phyloP scores from a whole-genome alignment of 2,329 filamentous ascomycete species.

The Xylogone sp. region DNA sequence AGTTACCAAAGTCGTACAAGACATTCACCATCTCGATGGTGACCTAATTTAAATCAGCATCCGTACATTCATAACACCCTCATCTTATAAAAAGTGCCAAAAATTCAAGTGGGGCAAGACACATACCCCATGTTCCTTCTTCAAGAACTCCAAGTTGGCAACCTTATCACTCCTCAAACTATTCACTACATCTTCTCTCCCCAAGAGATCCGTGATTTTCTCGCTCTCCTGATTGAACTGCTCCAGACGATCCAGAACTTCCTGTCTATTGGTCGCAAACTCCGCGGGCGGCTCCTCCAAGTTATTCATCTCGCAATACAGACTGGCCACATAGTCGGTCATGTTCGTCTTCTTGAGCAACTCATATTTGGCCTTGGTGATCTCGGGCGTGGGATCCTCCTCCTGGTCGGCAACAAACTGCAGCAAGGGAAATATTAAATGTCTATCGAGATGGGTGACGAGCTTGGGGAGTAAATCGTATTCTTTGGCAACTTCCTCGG shows the following conservation, averaged over 20 bases:
- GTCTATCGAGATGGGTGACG: conserved; percentile 88
- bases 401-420: conserved; percentile 85
- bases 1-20: conserved; percentile 92
- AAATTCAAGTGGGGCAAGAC: conserved; percentile 2
- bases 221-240: conserved; percentile 82
- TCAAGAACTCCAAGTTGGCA: conserved; percentile 96
- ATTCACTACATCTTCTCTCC: conserved; percentile 83
- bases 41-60: conserved; percentile 46
- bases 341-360: conserved; percentile 97
- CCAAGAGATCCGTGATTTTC: conserved; percentile 83
- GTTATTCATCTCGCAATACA: conserved; percentile 86
- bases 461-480: conserved; percentile 73
- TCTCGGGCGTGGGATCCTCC: conserved; percentile 68
- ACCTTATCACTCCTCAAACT: conserved; percentile 95
- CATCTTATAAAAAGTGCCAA: background rate
- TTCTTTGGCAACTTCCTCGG: conserved; percentile 45
- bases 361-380: conserved; percentile 85
- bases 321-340: conserved; percentile 92
- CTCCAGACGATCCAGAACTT: conserved; percentile 78
- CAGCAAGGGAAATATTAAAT: conserved; percentile 93
- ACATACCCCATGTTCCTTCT: conserved; percentile 88
- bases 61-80: no score
- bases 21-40: conserved; percentile 94
- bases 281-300: conserved; percentile 75
- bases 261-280: conserved; percentile 84